Conservation (phyloP, 2,329 filamentous ascomycete species). For the Pseudocercospora fuligena region DNA sequence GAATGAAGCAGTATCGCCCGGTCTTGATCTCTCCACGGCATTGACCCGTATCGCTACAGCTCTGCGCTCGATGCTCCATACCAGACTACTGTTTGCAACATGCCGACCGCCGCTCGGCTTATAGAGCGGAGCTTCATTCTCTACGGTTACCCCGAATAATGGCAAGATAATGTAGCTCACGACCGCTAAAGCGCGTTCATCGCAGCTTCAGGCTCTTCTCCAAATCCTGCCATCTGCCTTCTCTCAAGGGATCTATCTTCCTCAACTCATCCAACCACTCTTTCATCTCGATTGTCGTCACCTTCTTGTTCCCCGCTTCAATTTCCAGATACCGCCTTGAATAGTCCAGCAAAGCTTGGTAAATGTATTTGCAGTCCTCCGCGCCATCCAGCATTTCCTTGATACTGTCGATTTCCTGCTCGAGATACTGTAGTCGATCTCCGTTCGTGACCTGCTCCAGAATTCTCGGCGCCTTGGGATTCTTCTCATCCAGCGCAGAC, state of each 20-base stretch:
- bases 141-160: too few relatives aligned
- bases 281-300: slow-evolving; percentile 52
- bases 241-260: slow-evolving; percentile 73
- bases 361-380: slow-evolving; percentile 82
- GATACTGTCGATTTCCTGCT: slow-evolving; percentile 74
- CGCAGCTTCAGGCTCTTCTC: slow-evolving; percentile 54
- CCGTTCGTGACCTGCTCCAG: slow-evolving; percentile 64
- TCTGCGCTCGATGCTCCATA: too few relatives aligned
- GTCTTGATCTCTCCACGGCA: background rate
- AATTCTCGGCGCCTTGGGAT: slow-evolving; percentile 56
- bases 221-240: slow-evolving; percentile 76
- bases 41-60: background rate
- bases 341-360: slow-evolving; percentile 82
- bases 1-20: background rate
- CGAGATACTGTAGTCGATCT: slow-evolving; percentile 69
- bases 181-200: background rate
- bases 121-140: too few relatives aligned
- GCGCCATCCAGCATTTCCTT: slow-evolving; percentile 68
- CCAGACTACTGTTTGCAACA: too few relatives aligned
- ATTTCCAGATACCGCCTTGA: slow-evolving; percentile 63
- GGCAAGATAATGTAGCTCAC: too few relatives aligned
- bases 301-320: slow-evolving; percentile 44
- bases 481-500: slow-evolving; percentile 63
- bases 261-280: slow-evolving; percentile 67
- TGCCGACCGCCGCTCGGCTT: too few relatives aligned